Evolutionary conservation across 345 rosid genomes (phyloP).

Genomic region (Diplotaxis tenuifolia): DNA sequence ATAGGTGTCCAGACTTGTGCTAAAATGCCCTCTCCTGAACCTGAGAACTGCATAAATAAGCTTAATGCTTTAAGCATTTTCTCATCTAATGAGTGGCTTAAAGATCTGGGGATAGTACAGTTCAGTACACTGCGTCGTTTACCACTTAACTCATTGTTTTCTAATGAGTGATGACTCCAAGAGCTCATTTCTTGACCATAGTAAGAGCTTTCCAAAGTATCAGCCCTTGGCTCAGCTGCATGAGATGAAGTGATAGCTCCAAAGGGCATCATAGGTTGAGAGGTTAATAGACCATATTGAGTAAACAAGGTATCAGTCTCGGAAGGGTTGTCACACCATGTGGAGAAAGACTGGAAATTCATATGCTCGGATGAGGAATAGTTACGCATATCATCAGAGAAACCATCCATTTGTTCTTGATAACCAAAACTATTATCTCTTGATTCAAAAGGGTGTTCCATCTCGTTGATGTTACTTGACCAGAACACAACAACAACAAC

Average conservation of each 20-base stretch:
- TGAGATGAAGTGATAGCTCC: conserved; percentile 40
- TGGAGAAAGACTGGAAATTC: conserved; percentile 61
- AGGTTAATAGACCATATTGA: conserved; percentile 42
- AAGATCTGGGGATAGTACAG: conserved; percentile 42
- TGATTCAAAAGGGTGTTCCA: conserved; percentile 60
- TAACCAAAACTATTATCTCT: conserved; percentile 54
- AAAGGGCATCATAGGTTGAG: conserved; percentile 44
- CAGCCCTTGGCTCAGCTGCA: conserved; percentile 35
- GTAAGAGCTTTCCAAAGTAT: conserved; percentile 40
- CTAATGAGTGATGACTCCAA: conserved; percentile 32
- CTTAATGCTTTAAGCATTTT: conserved; percentile 84
- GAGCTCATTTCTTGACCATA: conserved; percentile 35
- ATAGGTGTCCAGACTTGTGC: conserved; percentile 89
- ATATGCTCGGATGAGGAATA: conserved; percentile 49
- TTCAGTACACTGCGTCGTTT: conserved; percentile 32
- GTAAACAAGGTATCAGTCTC: conserved; percentile 47
- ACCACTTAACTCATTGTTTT: conserved; percentile 25
- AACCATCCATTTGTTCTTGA: conserved; percentile 50
- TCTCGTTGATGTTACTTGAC: conserved; percentile 14
- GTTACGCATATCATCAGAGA: conserved; percentile 49
- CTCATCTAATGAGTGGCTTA: conserved; percentile 63
- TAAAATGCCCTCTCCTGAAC: conserved; percentile 74
- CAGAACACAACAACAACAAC: background rate
- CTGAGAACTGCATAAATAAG: conserved; percentile 65
- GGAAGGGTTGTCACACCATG: conserved; percentile 60